Conservation (phyloP, 257 asterid genomes). For the Solanum clarkiae region DNA sequence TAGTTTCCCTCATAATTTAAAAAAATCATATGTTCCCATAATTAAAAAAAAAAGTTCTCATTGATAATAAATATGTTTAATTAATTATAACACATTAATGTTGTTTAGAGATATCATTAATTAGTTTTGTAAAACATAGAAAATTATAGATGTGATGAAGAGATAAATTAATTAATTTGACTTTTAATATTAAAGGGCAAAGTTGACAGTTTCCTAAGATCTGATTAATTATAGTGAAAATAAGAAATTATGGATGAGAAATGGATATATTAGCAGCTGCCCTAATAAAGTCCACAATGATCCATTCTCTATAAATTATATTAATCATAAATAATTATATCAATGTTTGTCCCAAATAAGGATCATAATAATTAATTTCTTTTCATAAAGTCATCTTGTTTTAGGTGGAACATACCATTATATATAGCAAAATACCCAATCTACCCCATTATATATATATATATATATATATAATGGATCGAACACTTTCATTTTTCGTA, state of each 20-base stretch:
- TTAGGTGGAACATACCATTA: neutral
- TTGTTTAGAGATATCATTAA: neutral
- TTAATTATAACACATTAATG: neutral
- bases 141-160: neutral
- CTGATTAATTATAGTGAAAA: neutral
- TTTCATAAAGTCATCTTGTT: neutral
- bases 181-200: neutral
- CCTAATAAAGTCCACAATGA: neutral
- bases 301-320: neutral
- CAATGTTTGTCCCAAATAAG: neutral
- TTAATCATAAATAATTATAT: neutral
- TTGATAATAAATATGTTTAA: neutral
- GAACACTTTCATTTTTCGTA: neutral
- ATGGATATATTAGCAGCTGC: neutral
- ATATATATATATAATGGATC: neutral
- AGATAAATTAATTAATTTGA: neutral
- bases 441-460: neutral
- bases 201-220: neutral
- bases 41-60: neutral
- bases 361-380: neutral
- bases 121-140: neutral
- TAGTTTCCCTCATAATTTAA: too few species aligned
- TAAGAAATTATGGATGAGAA: neutral
- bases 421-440: neutral
- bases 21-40: neutral